Evolutionary conservation across 768 basidiomycete genomes (phyloP).

Genomic region (Galerina sulciceps): DNA sequence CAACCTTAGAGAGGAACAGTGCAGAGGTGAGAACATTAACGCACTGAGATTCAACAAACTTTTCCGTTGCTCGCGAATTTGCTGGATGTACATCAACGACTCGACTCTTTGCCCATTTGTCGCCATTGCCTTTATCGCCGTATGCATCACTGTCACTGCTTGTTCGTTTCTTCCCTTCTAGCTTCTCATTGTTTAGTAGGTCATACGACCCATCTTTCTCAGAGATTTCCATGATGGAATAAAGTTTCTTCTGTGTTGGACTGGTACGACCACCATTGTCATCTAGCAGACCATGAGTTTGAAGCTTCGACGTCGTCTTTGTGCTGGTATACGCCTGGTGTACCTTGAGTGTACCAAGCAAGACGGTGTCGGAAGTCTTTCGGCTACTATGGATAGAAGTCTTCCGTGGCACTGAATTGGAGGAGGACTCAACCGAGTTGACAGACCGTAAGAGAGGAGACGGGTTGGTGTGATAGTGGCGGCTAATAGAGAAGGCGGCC

Average conservation of each 20-base stretch:
- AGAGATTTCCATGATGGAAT: too few species aligned
- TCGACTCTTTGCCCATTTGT: slow-evolving; percentile 25
- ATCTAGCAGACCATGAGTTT: slow-evolving; percentile 68
- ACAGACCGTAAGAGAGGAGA: neutral
- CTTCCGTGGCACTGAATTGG: slow-evolving; percentile 25
- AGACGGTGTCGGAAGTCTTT: slow-evolving; percentile 50
- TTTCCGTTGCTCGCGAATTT: slow-evolving; percentile 2
- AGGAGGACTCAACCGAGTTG: neutral
- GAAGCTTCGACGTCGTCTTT: slow-evolving; percentile 70
- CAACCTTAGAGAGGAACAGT: slow-evolving; percentile 15
- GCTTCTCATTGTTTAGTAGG: slow-evolving; percentile 31
- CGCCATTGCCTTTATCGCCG: slow-evolving; percentile 30
- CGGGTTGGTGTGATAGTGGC: slow-evolving; percentile 49
- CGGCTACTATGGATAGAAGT: slow-evolving; percentile 19
- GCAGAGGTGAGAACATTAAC: neutral
- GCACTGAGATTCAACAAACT: neutral
- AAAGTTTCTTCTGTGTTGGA: slow-evolving; percentile 23
- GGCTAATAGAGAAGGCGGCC: slow-evolving; percentile 78
- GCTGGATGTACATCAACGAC: slow-evolving; percentile 6
- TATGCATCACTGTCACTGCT: slow-evolving; percentile 13
- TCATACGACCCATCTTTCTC: too few species aligned
- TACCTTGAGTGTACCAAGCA: slow-evolving; percentile 76
- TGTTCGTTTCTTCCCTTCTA: slow-evolving; percentile 19
- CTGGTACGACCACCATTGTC: slow-evolving; percentile 37
- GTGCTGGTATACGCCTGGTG: slow-evolving; percentile 84